Evolutionary conservation across 768 basidiomycete genomes (phyloP), one percentile per base, ranked within the genome.

Genomic region (Sistotremastrum suecicum): DNA sequence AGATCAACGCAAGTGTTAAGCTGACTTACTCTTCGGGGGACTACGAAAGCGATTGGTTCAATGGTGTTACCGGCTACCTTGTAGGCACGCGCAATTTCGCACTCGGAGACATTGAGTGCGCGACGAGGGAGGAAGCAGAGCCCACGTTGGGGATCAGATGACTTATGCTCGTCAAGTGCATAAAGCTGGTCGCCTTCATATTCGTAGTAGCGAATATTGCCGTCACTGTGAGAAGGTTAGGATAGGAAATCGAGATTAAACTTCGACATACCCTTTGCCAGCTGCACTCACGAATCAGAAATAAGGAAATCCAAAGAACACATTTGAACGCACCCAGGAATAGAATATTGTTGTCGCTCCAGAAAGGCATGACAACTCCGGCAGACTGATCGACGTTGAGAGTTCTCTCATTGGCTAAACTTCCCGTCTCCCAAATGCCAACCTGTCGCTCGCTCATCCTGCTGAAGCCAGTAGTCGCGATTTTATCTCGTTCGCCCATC

Each of bases 201-300:
- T 60, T 99, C 95, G 62, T 82, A 98, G 72, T 88, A 94, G n/a
- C 94, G 81, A 51, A 98, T 81, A 60, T 99, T 99, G 31, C 94
- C 94, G 56, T 99, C 94, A 37, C 89, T 87, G 57, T 34, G 39
- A n/a, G 41, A 44, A 39, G 8, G 29, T 34, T 32, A 29, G 41
- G 42, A 11, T 37, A 45, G 28, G 20, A 37, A 35, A n/a, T 6
- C 7, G 37, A 33, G 29, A 47, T 11, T 3, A 33, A 49, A 9
- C 12, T 12, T 44, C 8, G 12, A 59, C 68, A 48, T 50, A 85
- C 83, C 88, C 90, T 64, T 94, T 94, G 42, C 91, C 89, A 61
- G 87, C 89, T 77, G 49, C 44, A 37, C 48, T 44, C 41, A 50
- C 5, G 42, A 33, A 45, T 43, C 32, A 41, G 46, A 39, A 31